These are phyloP conservation scores for Mycena rosella DNA, from an alignment of 768 basidiomycete species.

Conservation along the genomic window DNA sequence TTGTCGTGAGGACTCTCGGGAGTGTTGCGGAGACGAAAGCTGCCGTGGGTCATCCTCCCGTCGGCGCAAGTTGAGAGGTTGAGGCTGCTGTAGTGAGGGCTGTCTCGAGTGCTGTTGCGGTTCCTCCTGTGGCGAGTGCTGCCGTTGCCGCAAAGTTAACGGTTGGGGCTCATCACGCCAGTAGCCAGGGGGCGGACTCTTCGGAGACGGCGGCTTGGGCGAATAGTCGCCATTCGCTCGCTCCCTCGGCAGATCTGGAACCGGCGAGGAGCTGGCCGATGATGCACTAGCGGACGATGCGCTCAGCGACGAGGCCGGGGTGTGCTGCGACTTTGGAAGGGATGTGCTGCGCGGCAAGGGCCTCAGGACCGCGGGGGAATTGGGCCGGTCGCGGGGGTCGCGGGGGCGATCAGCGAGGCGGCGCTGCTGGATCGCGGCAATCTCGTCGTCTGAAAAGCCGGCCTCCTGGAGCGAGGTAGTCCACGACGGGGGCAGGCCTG, in stretches of 20 bases:
- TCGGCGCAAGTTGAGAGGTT: not conserved
- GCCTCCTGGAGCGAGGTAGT: constrained; percentile 67
- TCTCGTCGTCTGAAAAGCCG: constrained; percentile 79
- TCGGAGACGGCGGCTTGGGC: constrained; percentile 13
- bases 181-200: constrained; percentile 21
- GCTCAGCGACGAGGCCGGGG: constrained; percentile 33
- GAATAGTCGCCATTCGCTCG: not conserved
- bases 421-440: constrained; percentile 64
- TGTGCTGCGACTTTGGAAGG: constrained; percentile 28
- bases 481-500: constrained; percentile 83
- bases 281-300: constrained; percentile 24
- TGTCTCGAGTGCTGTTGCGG: not conserved
- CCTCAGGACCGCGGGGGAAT: constrained; percentile 22
- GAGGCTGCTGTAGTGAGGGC: not conserved
- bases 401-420: constrained; percentile 43
- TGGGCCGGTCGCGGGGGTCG: constrained; percentile 15
- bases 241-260: constrained; percentile 6
- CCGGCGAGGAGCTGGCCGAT: constrained; percentile 27
- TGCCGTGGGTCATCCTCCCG: too few species aligned
- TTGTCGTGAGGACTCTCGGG: not conserved
- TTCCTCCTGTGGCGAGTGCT: not conserved
- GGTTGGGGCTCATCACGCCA: constrained; percentile 27
- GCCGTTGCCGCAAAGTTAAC: not conserved
- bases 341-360: constrained; percentile 33
- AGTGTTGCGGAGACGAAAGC: not conserved